Conservation (phyloP, 2,329 filamentous ascomycete species). For the Phaeosphaeria sp. region DNA sequence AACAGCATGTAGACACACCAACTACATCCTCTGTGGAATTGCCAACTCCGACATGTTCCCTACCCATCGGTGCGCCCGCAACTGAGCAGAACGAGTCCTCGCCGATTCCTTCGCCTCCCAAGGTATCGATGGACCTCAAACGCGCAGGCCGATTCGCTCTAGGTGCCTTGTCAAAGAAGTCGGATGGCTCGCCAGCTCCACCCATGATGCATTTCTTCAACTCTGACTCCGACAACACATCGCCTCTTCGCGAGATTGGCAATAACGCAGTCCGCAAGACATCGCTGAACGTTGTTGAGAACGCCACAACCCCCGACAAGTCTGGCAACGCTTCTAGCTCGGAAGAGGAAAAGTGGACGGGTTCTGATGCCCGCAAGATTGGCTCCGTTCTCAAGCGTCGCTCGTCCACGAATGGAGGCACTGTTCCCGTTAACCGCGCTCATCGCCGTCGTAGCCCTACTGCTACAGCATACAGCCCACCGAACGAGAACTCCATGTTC, state of each 20-base stretch:
- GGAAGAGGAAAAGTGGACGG: conserved; percentile 59
- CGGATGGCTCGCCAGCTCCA: conserved; percentile 68
- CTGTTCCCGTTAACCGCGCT: conserved; percentile 47
- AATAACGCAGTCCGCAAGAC: conserved; percentile 56
- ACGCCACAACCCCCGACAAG: conserved; percentile 35
- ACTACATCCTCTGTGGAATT: conserved; percentile 62
- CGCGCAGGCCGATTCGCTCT: conserved; percentile 80
- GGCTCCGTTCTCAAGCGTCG: conserved; percentile 63
- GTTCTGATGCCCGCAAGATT: conserved; percentile 61
- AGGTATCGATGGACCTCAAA: conserved; percentile 66
- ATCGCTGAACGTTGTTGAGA: conserved; percentile 62
- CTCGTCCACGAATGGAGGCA: conserved; percentile 55
- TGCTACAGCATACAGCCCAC: conserved; percentile 57
- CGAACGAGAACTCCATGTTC: conserved; percentile 66
- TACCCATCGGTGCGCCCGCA: conserved; percentile 37
- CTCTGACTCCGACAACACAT: conserved; percentile 62
- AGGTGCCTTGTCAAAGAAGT: conserved; percentile 78
- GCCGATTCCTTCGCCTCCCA: conserved; percentile 63
- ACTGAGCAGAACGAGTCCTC: conserved; percentile 56
- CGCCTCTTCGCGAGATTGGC: conserved; percentile 55
- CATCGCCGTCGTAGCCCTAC: conserved; percentile 65
- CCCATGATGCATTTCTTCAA: conserved; percentile 64
- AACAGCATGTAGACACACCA: conserved; percentile 68
- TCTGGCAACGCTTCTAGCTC: conserved; percentile 48
- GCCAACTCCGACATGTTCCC: conserved; percentile 60